These are phyloP conservation scores for Leccinum variabile DNA, from an alignment of 1,284 basidiomycete genomes.

Conservation along the genomic window DNA sequence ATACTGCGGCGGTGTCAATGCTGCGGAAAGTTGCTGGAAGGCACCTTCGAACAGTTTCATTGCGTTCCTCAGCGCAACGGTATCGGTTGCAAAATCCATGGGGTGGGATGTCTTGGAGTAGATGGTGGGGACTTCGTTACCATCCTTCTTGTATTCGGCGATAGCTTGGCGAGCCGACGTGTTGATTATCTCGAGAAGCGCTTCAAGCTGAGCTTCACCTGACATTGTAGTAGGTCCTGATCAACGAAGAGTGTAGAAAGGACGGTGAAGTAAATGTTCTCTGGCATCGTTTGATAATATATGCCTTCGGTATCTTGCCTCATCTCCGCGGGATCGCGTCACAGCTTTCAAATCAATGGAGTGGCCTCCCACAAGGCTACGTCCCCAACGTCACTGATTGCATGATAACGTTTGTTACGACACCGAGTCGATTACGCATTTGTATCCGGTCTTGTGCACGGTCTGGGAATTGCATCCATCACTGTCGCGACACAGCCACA, in stretches of 20 bases:
- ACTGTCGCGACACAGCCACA: too few species aligned
- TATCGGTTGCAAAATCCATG: constrained; percentile 24
- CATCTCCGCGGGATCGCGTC: background rate
- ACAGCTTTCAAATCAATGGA: background rate
- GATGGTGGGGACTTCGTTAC: constrained; percentile 25
- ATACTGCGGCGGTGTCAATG: constrained; percentile 32
- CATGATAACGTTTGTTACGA: too few species aligned
- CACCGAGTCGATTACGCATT: too few species aligned
- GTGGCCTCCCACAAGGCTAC: too few species aligned
- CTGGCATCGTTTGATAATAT: background rate
- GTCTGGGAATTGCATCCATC: too few species aligned
- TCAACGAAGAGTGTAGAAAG: background rate
- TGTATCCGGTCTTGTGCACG: too few species aligned
- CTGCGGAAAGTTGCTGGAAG: constrained; percentile 31
- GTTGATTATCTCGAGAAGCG: background rate
- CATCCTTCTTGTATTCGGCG: constrained; percentile 29
- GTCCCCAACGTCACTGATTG: too few species aligned
- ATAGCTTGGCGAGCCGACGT: constrained; percentile 30
- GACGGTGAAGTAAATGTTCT: background rate
- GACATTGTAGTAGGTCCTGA: constrained; percentile 18
- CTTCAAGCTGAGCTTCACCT: constrained; percentile 24
- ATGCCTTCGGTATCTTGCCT: background rate
- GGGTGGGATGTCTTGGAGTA: constrained; percentile 26
- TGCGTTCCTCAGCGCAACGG: constrained; percentile 26
- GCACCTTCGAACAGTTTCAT: constrained; percentile 31